Conservation (phyloP, 1,284 basidiomycete species). For the Irpex rosettiformis region DNA sequence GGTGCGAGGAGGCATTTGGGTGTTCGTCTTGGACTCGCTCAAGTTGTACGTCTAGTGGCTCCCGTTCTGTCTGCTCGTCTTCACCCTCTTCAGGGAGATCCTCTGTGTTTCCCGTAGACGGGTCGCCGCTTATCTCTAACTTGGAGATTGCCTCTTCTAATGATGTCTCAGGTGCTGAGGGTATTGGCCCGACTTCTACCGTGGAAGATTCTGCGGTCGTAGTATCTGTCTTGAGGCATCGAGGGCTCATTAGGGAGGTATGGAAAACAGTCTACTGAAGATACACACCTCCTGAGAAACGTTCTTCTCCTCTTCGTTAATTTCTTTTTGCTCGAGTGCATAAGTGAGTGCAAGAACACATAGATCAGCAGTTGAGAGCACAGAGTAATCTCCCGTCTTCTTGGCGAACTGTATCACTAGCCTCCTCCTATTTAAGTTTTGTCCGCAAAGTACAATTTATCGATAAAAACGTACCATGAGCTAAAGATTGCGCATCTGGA, state of each 20-base stretch:
- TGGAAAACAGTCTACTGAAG: not conserved
- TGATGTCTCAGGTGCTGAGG: not conserved
- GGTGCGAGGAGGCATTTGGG: constrained; percentile 3
- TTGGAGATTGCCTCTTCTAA: not conserved
- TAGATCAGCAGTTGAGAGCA: constrained; percentile 89
- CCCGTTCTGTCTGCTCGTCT: constrained; percentile 22
- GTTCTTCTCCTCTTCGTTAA: constrained; percentile 21
- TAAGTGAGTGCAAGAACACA: constrained; percentile 90
- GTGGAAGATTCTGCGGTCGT: not conserved
- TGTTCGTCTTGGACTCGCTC: constrained; percentile 32
- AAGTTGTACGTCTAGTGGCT: constrained; percentile 48
- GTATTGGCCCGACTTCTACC: not conserved
- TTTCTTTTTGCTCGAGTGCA: constrained; percentile 60
- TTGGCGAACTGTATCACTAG: constrained; percentile 89
- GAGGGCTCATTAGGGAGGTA: not conserved
- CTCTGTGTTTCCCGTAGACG: not conserved
- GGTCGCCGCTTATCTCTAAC: constrained; percentile 15
- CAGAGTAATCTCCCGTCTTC: constrained; percentile 95
- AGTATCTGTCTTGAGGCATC: not conserved
- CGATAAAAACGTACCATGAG: constrained; percentile 58
- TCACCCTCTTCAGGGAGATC: no score
- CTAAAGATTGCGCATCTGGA: constrained; percentile 71
- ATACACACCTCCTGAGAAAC: constrained; percentile 3
- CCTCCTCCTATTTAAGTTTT: constrained; percentile 11
- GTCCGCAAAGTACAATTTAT: not conserved